Percentiles rank a stretch among this genome's conserved stretches.
phyloP scores from a whole-genome alignment of 164 flowering plant genomes.

The Piper longum region DNA sequence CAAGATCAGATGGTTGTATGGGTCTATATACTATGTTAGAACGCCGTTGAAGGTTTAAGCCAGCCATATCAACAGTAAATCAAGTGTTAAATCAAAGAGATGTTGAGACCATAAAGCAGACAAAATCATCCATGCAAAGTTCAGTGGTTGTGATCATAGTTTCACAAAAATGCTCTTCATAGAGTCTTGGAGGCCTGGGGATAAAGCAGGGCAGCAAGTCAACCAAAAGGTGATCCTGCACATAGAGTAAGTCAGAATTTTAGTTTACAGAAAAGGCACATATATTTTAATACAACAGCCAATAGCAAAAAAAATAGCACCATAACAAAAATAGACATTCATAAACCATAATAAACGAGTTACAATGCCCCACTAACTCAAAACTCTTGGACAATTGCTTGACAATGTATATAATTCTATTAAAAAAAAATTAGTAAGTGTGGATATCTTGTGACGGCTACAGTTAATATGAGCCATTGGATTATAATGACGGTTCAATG shows the following conservation, averaged over 20 bases:
- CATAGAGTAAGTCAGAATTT: neutral
- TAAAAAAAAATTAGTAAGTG: no score
- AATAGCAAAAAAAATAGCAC: no score
- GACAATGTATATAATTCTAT: no score
- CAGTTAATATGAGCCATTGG: no score
- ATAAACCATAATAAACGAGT: no score
- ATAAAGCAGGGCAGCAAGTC: neutral
- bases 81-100: slow-evolving; percentile 20
- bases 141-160: neutral
- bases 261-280: neutral
- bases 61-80: slow-evolving; percentile 46
- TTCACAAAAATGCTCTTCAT: neutral
- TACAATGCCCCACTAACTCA: no score
- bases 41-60: slow-evolving; percentile 21
- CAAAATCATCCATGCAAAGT: neutral
- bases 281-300: no score
- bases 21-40: slow-evolving; percentile 65
- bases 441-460: no score
- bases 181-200: neutral
- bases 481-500: no score
- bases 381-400: no score
- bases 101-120: neutral
- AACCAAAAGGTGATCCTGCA: neutral
- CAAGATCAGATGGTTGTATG: slow-evolving; percentile 61
- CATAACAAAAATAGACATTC: no score